Conservation (phyloP, 345 rosid species). For the Sonneratia caseolaris region DNA sequence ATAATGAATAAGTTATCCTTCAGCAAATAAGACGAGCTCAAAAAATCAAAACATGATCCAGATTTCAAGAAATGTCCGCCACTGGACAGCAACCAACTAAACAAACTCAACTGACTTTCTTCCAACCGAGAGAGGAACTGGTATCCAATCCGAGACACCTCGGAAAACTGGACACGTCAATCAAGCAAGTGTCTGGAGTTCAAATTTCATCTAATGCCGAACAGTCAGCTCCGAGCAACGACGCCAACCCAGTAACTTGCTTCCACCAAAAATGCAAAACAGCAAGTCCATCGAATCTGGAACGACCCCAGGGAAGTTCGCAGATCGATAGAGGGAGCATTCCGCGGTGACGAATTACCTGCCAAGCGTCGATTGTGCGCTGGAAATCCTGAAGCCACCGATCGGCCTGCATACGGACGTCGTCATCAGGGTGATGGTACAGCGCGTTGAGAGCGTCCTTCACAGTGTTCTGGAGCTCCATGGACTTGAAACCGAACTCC, state of each 20-base stretch:
- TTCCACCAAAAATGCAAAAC: not conserved
- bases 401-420: slow-evolving; percentile 80
- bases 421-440: slow-evolving; percentile 93
- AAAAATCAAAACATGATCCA: not conserved
- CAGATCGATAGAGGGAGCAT: not conserved
- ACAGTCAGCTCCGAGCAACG: not conserved
- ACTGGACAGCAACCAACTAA: too few relatives aligned
- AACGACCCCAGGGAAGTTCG: not conserved
- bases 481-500: slow-evolving; percentile 9
- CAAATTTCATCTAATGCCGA: not conserved
- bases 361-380: slow-evolving; percentile 97
- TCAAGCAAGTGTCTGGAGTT: not conserved
- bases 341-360: slow-evolving; percentile 26
- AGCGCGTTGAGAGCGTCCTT: slow-evolving; percentile 96
- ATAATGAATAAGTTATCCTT: too few relatives aligned
- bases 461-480: slow-evolving; percentile 88
- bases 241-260: not conserved
- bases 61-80: too few relatives aligned
- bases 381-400: slow-evolving; percentile 88
- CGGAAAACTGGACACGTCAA: not conserved
- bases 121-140: not conserved
- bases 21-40: too few relatives aligned
- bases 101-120: not conserved
- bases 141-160: not conserved
- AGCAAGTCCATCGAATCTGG: not conserved